Base-by-base conservation (phyloP, 192 early-diverging fungal genomes). In the Coemansia sp. region DNA sequence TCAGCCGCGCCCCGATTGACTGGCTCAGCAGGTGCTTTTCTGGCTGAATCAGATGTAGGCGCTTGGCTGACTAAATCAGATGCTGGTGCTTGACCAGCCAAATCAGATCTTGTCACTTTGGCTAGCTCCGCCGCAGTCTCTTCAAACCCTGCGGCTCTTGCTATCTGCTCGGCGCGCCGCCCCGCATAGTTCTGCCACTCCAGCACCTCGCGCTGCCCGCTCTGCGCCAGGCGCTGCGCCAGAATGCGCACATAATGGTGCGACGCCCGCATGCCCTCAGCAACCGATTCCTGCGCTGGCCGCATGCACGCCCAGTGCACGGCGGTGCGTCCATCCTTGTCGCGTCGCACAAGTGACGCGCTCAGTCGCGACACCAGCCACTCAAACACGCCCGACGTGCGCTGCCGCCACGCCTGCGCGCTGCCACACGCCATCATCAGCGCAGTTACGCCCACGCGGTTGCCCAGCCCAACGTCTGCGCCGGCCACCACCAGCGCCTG, bases 291-390 rank as follows among this genome's bases (percentile, higher is more conserved):
- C 25, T 62, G 43, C 25, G 47, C 4, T 17, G 71, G 61, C 1
- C 49, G 38, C 53, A 71, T 29, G 56, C 64, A 61, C 38, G 67
- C 63, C 78, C 78, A 80, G 62, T 80, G 78, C 9, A 72, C 65
- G 14, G 52, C 65, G 1, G 72, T 75, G 49, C 78, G 73, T 16
- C 78, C 78, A 10, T 61, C 39, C 48, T 62, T 57, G 61, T 80
- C 78, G 26, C 73, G 69, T 16, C 64, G 22, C 26, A 55, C 41
- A 39, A 75, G 53, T 49, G 69, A 41, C 21, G 48, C 35, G 25
- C 53, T 49, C 57, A 80, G 58, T 16, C 17, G 50, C 22, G 71
- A 65, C 59, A 80, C 39, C 45, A 80, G 73, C 78, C 68, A 67
- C 21, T 64, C 59, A 29, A 80, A 62, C 11, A 60, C 62, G 12